Conservation (phyloP, 768 basidiomycete genomes). For the Agaricus blazei region DNA sequence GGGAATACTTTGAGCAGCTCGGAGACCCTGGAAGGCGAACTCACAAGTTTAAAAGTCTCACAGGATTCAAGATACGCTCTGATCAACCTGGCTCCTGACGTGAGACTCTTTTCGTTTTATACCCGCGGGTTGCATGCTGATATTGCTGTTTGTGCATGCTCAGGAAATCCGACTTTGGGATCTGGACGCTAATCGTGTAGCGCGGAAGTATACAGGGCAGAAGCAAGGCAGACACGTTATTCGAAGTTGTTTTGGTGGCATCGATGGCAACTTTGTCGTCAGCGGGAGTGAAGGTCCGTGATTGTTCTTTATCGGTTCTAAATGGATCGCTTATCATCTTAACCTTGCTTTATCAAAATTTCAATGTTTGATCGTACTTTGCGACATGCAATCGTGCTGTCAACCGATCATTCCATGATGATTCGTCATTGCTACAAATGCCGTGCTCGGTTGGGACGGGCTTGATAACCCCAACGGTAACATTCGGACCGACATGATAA, state of each 20-base stretch:
- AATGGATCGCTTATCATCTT: constrained; percentile 2
- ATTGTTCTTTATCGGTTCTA: constrained; percentile 9
- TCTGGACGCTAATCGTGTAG: constrained; percentile 59
- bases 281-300: constrained; percentile 91
- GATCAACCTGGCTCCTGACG: constrained; percentile 84
- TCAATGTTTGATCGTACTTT: neutral
- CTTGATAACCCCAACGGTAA: neutral
- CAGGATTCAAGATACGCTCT: constrained; percentile 83
- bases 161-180: constrained; percentile 92
- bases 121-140: constrained; percentile 1
- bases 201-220: constrained; percentile 84
- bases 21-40: constrained; percentile 58
- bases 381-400: neutral
- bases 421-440: neutral
- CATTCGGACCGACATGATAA: neutral
- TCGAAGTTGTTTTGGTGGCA: constrained; percentile 90
- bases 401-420: neutral
- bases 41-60: constrained; percentile 86
- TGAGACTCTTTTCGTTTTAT: constrained; percentile 33
- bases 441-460: constrained; percentile 1
- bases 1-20: constrained; percentile 29
- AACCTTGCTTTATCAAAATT: neutral
- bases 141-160: constrained; percentile 11
- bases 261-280: constrained; percentile 82
- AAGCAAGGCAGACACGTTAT: constrained; percentile 81